A percentile compares a stretch with the other conserved stretches of the same genome.
These are phyloP conservation scores for Petunia secreta DNA, from an alignment of 257 asterid genomes.

Conservation along the genomic window DNA sequence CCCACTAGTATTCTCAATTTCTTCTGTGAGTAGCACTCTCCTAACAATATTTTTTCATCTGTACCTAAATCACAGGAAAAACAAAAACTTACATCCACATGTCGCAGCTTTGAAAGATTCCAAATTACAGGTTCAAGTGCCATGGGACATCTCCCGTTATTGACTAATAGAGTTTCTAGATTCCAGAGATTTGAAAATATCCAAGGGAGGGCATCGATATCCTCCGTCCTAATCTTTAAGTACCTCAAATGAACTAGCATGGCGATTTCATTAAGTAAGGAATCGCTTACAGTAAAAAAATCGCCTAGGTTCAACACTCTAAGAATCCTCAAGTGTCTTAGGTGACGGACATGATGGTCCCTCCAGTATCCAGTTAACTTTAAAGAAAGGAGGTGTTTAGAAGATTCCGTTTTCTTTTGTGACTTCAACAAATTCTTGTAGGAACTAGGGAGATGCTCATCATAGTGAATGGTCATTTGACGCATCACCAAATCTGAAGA, in stretches of 20 bases:
- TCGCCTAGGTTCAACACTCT: slow-evolving; percentile 31
- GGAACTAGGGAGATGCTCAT: background rate
- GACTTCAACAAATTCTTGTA: background rate
- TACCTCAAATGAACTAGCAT: background rate
- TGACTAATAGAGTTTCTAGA: background rate
- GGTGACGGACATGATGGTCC: background rate
- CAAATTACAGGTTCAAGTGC: background rate
- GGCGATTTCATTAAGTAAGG: slow-evolving; percentile 19
- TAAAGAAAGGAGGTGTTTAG: slow-evolving; percentile 19
- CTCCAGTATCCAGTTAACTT: background rate
- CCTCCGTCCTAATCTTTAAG: background rate
- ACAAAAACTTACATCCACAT: background rate
- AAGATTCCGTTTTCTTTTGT: background rate
- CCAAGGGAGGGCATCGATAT: background rate
- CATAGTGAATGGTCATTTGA: background rate
- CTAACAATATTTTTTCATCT: background rate
- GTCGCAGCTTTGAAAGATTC: background rate
- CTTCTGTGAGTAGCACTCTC: background rate
- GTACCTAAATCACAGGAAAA: background rate
- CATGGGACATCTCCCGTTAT: background rate
- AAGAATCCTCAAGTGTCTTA: slow-evolving; percentile 25
- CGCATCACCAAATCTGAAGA: background rate
- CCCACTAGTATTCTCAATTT: background rate
- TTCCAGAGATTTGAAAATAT: background rate
- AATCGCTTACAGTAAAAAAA: background rate